These are phyloP conservation scores for Malus hybrid DNA, from an alignment of 331 rosid species.

Conservation along the genomic window DNA sequence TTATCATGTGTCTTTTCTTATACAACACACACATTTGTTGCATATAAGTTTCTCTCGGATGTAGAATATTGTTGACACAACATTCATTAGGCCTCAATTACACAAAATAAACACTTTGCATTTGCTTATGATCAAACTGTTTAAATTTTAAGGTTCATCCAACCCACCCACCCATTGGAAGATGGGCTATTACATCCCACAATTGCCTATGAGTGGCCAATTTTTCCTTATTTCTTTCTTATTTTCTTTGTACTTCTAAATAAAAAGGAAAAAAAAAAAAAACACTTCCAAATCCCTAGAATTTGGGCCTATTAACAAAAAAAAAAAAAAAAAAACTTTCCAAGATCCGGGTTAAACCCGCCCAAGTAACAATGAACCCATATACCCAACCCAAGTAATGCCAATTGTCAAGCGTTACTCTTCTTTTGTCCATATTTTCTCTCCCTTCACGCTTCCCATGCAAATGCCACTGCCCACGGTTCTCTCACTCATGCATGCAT, in stretches of 20 bases:
- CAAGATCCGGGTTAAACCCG: neutral
- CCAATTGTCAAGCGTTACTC: constrained; percentile 1
- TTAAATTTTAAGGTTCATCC: neutral
- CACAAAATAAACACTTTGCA: neutral
- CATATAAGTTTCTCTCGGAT: neutral
- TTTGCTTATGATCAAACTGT: neutral
- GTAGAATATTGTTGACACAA: neutral
- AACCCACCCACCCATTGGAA: too few species aligned
- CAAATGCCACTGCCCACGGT: neutral
- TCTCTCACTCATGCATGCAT: neutral
- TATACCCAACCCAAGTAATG: neutral
- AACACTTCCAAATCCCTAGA: neutral
- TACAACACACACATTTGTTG: neutral
- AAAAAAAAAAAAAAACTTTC: too few species aligned
- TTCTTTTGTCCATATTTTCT: constrained; percentile 11
- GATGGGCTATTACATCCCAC: neutral
- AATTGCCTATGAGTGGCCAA: neutral
- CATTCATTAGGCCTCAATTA: neutral
- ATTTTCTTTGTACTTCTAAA: too few species aligned
- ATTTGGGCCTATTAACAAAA: neutral
- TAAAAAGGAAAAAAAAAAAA: neutral
- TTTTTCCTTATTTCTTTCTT: neutral
- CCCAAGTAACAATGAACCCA: neutral
- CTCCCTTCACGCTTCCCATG: constrained; percentile 15
- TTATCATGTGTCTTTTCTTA: neutral